Percentiles rank a stretch among this genome's conserved stretches.
These are phyloP conservation scores for Pneumocystis wakefieldiae DNA, from an alignment of 1,139 yeast genomes.

Conservation along the genomic window DNA sequence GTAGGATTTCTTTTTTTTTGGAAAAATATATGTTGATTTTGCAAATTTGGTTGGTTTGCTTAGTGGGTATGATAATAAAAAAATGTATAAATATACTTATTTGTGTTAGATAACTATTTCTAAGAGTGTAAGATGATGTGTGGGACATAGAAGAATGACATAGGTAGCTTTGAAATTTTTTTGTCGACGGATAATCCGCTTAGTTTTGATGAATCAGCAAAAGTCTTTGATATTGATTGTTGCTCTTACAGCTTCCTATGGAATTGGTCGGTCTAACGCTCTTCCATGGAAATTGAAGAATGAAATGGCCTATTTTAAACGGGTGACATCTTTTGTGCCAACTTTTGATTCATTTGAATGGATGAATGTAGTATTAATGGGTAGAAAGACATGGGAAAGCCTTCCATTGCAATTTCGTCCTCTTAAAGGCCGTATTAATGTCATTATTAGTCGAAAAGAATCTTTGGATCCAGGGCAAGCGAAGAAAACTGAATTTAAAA, in stretches of 20 bases:
- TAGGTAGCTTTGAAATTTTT: neutral
- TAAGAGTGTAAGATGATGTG: neutral
- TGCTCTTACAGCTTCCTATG: constrained; percentile 63
- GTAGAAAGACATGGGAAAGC: constrained; percentile 90
- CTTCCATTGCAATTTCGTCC: constrained; percentile 79
- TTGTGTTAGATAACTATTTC: neutral
- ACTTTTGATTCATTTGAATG: constrained; percentile 15
- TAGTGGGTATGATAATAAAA: neutral
- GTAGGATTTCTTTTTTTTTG: no score
- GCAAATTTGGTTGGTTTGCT: neutral
- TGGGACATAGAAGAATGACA: neutral
- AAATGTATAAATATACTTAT: neutral
- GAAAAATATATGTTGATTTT: no score
- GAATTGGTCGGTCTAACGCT: constrained; percentile 69
- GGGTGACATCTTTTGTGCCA: constrained; percentile 41
- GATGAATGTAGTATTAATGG: constrained; percentile 82
- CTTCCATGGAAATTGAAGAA: constrained; percentile 78
- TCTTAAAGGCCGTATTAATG: constrained; percentile 56
- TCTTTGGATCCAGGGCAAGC: constrained; percentile 12
- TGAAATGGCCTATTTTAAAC: constrained; percentile 75
- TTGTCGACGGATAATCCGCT: neutral
- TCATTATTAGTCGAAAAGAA: constrained; percentile 46
- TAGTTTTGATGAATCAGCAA: neutral
- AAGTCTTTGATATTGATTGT: constrained; percentile 32
- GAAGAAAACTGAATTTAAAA: neutral